Evolutionary conservation across 2,329 filamentous ascomycete genomes (phyloP).

Genomic region (Penicillium expansum): DNA sequence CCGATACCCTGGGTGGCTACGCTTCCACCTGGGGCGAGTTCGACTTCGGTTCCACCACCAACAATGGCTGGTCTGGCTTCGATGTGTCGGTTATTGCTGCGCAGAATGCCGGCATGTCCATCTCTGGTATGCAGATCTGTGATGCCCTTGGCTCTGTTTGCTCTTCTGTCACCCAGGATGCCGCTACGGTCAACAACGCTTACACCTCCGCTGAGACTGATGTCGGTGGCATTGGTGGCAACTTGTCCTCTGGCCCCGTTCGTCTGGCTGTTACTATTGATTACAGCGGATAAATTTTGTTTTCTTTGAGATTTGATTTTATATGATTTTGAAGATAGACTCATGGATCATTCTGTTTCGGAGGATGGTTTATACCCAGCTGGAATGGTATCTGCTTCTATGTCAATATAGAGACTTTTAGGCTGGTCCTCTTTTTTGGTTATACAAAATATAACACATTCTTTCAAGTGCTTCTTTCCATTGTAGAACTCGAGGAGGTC

Average conservation of each 20-base stretch:
- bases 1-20: slow-evolving; percentile 27
- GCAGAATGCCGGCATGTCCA: slow-evolving; percentile 28
- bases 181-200: slow-evolving; percentile 30
- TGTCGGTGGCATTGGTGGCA: slow-evolving; percentile 37
- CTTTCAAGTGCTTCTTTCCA: background rate
- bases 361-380: slow-evolving; percentile 16
- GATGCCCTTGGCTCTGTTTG: slow-evolving; percentile 26
- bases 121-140: slow-evolving; percentile 41
- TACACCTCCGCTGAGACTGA: slow-evolving; percentile 30
- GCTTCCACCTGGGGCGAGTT: slow-evolving; percentile 38
- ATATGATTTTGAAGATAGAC: slow-evolving; percentile 11
- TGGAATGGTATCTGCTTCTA: slow-evolving; percentile 14
- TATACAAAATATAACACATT: slow-evolving; percentile 11
- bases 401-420: slow-evolving; percentile 14
- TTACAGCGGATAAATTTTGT: slow-evolving; percentile 26
- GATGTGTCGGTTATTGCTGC: slow-evolving; percentile 38
- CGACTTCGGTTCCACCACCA: slow-evolving; percentile 31
- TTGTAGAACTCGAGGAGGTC: background rate
- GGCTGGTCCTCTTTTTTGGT: slow-evolving; percentile 9
- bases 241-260: slow-evolving; percentile 27
- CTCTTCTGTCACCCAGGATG: slow-evolving; percentile 30
- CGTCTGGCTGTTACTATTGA: slow-evolving; percentile 30
- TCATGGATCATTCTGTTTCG: slow-evolving; percentile 3
- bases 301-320: slow-evolving; percentile 8
- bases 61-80: slow-evolving; percentile 34